Conservation (phyloP, 768 basidiomycete genomes). For the Auricularia sp. region DNA sequence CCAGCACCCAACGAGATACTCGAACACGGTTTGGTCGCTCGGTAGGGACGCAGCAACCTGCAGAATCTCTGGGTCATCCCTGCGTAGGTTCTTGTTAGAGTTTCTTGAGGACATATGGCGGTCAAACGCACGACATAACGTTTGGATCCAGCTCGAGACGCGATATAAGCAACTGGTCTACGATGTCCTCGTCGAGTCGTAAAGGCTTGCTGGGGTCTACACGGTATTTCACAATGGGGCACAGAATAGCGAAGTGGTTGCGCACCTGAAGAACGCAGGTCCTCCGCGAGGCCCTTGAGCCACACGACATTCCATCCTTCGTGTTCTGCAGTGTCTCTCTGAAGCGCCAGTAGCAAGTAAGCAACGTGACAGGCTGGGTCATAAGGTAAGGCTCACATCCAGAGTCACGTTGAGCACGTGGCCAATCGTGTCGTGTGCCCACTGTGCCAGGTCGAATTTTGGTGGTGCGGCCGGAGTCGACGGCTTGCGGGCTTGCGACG, state of each 20-base stretch:
- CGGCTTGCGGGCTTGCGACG: conserved; percentile 42
- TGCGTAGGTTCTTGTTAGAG: conserved; percentile 19
- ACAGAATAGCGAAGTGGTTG: conserved; percentile 5
- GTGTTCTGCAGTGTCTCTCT: conserved; percentile 51
- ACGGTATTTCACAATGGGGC: not conserved
- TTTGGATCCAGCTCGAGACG: conserved; percentile 73
- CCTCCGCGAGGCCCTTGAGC: conserved; percentile 67
- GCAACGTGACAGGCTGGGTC: not conserved
- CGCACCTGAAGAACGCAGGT: conserved; percentile 41
- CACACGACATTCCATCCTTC: conserved; percentile 65
- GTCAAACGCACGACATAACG: conserved; percentile 49
- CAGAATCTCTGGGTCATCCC: conserved; percentile 67
- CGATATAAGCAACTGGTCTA: conserved; percentile 75
- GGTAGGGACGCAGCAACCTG: conserved; percentile 71
- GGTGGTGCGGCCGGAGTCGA: conserved; percentile 14
- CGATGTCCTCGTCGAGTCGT: conserved; percentile 45
- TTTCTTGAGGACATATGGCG: conserved; percentile 3
- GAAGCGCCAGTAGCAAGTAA: conserved; percentile 9
- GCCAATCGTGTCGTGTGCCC: conserved; percentile 67
- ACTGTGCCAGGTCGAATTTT: conserved; percentile 47
- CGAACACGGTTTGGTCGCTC: conserved; percentile 67
- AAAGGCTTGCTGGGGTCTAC: conserved; percentile 26
- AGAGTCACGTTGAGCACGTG: conserved; percentile 71
- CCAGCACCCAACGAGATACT: conserved; percentile 89
- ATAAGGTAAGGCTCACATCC: conserved; percentile 40